Evolutionary conservation across 805 yeast genomes (phyloP), one percentile per base, ranked within the genome.

Genomic region (Groenewaldozyma tartarivorans): DNA sequence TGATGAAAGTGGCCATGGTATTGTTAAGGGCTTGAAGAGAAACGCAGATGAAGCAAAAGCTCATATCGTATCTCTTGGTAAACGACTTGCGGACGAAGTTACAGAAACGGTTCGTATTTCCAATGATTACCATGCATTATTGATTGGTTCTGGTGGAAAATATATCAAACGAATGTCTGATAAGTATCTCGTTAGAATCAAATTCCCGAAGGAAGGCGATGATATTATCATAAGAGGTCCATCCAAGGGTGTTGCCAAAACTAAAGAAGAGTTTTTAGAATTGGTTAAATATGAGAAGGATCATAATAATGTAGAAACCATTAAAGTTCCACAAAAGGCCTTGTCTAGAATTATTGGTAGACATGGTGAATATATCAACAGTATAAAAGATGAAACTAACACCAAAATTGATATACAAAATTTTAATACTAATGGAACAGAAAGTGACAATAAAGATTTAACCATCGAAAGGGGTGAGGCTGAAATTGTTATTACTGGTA

Each of bases 321-420:
- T 90, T 32, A 57, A 64, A 36, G 79, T 92, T 39, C 94, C 96
- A 30, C 58, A 70, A 33, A 74, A 71, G 46, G 79, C 86, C n/a
- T 72, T 90, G 45, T 72, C 96, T 17, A 72, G 86, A 56, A 78
- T 92, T 44, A 87, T 92, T 58, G 98, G 98, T 54, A 86, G 82
- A 55, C 69, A 71, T 45, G 96, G 97, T 57, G 90, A 84, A 46
- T 74, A 72, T 39, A 81, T 92, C 54, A 82, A 79, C 47, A 84
- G 81, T 55, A 79, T 94, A 43, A 75, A 84, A 46, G 87, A 80
- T 39, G 75, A 71, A 32, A 64, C 77, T 30, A 83, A 80, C 35
- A 57, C 67, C n/a, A 44, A 54, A 20, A 60, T 65, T 36, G 66
- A 64, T 33, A 53, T 65, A 43, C 69, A 63, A 39, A 60, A 61